Percentiles rank a stretch among this genome's conserved stretches.
phyloP scores from a whole-genome alignment of 2,329 filamentous ascomycete species.

The Hortaea werneckii region DNA sequence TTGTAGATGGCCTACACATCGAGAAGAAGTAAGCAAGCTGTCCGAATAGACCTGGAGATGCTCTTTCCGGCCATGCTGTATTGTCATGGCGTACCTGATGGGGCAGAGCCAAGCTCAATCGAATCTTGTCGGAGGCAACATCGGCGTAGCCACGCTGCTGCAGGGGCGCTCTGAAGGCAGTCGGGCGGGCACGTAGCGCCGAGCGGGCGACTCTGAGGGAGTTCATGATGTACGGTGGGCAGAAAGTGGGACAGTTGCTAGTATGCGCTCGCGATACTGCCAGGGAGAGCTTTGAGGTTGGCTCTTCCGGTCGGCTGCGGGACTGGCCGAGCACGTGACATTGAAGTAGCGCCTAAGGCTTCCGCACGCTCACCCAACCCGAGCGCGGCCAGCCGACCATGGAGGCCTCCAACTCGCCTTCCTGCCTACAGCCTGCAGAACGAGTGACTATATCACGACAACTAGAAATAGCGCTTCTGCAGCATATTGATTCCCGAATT shows the following conservation, averaged over 20 bases:
- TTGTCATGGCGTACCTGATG: slow-evolving; percentile 60
- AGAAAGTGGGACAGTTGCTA: not conserved
- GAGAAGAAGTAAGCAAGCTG: slow-evolving; percentile 12
- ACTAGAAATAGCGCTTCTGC: too few species aligned
- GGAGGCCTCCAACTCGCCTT: too few species aligned
- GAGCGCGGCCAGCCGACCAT: too few species aligned
- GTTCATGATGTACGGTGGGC: slow-evolving; percentile 58
- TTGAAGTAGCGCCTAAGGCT: too few species aligned
- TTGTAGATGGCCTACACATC: slow-evolving; percentile 54
- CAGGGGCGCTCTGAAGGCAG: slow-evolving; percentile 59
- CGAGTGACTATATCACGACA: too few species aligned
- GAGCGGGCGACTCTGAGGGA: slow-evolving; percentile 84
- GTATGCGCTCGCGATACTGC: not conserved
- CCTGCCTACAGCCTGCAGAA: too few species aligned
- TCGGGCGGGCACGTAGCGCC: slow-evolving; percentile 74
- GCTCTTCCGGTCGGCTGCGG: not conserved
- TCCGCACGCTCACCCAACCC: too few species aligned
- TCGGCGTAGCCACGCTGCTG: slow-evolving; percentile 80
- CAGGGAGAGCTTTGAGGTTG: not conserved
- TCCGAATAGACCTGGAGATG: too few species aligned
- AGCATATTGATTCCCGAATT: too few species aligned
- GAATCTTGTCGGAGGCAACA: slow-evolving; percentile 58
- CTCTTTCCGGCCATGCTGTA: not conserved
- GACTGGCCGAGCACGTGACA: not conserved
- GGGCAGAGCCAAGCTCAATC: slow-evolving; percentile 93